Evolutionary conservation across 305 asterid genomes (phyloP).

Genomic region (Rubia tinctorum): DNA sequence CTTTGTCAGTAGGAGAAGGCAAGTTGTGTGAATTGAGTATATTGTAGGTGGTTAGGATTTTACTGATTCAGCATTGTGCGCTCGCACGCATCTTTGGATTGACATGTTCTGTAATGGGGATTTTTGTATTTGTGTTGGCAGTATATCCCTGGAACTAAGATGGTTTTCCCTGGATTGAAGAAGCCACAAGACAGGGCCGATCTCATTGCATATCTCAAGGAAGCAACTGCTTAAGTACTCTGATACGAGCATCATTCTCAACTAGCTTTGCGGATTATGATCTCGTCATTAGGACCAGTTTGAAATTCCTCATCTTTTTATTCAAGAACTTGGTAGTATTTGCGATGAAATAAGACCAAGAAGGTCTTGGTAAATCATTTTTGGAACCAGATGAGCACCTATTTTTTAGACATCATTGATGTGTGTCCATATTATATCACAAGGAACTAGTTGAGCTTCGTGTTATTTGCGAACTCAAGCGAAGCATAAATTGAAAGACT

Average conservation of each 20-base stretch:
- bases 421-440: too few relatives aligned
- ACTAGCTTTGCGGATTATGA: neutral
- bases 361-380: conserved; percentile 19
- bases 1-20: too few relatives aligned
- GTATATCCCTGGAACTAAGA: conserved; percentile 95
- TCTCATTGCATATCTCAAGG: conserved; percentile 82
- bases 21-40: too few relatives aligned
- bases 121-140: conserved; percentile 30
- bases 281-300: conserved; percentile 11
- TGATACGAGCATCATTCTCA: neutral
- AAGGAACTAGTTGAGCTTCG: too few relatives aligned
- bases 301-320: conserved; percentile 12
- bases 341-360: conserved; percentile 18
- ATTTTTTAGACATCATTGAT: conserved; percentile 17
- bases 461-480: too few relatives aligned
- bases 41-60: too few relatives aligned
- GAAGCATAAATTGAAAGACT: too few relatives aligned
- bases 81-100: neutral
- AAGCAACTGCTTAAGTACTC: conserved; percentile 46
- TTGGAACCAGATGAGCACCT: conserved; percentile 11
- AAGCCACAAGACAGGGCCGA: conserved; percentile 92
- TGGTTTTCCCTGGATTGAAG: conserved; percentile 97
- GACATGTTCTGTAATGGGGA: neutral
- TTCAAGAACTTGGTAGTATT: neutral
- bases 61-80: too few relatives aligned